Conservation (phyloP, 129 eudicot genomes). For the Artemisia tridentata region DNA sequence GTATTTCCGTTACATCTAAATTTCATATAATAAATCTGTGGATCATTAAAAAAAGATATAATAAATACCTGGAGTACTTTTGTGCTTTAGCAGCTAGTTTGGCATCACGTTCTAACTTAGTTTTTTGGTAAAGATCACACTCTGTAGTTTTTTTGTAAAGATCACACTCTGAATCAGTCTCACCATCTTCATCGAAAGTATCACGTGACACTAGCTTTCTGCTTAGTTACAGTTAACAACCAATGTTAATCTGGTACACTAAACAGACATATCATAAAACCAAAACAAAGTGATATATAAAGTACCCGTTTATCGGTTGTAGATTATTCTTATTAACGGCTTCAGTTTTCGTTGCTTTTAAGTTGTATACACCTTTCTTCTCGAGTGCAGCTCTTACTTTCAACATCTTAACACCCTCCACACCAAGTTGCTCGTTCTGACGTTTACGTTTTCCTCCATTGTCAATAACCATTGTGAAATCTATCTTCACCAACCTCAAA, state of each 20-base stretch:
- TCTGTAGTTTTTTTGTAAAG: too few species aligned
- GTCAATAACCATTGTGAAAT: constrained; percentile 25
- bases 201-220: constrained; percentile 73
- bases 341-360: constrained; percentile 42
- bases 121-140: constrained; percentile 58
- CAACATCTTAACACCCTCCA: constrained; percentile 81
- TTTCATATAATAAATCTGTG: not conserved
- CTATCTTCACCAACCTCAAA: constrained; percentile 27
- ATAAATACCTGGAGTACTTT: constrained; percentile 56
- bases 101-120: constrained; percentile 49
- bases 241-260: not conserved
- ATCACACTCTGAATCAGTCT: constrained; percentile 62
- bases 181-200: constrained; percentile 68
- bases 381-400: constrained; percentile 89
- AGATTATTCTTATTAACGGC: constrained; percentile 32
- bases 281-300: not conserved
- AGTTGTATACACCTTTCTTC: constrained; percentile 66
- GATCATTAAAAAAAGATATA: not conserved
- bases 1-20: not conserved
- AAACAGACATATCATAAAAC: not conserved
- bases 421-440: constrained; percentile 49
- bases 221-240: constrained; percentile 20
- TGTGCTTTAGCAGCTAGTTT: constrained; percentile 64
- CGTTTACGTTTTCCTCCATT: constrained; percentile 43
- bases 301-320: constrained; percentile 60